A percentile compares a stretch with the other conserved stretches of the same genome.
Conservation (phyloP, 768 basidiomycete species). For the Neoboletus subvelutipes region DNA sequence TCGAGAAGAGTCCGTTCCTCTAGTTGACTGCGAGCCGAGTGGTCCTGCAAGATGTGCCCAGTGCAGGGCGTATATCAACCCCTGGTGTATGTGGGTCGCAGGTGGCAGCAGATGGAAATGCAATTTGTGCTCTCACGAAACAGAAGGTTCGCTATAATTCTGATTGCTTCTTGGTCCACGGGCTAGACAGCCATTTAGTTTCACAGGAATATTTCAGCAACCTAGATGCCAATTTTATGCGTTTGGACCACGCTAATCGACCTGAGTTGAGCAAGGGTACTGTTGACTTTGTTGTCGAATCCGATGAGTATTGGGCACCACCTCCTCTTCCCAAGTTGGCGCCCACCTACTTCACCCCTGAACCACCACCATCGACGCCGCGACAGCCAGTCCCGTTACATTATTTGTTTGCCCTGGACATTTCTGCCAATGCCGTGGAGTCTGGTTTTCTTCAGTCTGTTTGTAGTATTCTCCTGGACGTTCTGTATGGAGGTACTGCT, state of each 20-base stretch:
- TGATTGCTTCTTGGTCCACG: conserved; percentile 5
- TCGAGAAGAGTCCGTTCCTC: conserved; percentile 75
- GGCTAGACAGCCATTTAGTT: conserved; percentile 45
- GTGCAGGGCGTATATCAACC: conserved; percentile 91
- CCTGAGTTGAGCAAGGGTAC: conserved; percentile 91
- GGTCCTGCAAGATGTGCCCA: conserved; percentile 84
- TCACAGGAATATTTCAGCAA: conserved; percentile 80
- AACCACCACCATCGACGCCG: conserved; percentile 44
- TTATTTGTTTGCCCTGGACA: conserved; percentile 86
- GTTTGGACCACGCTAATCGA: conserved; percentile 77
- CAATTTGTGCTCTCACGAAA: conserved; percentile 83
- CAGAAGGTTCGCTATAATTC: conserved; percentile 61
- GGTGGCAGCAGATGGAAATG: conserved; percentile 89
- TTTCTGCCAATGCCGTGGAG: conserved; percentile 63
- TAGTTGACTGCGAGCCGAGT: conserved; percentile 64
- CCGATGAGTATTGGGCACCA: conserved; percentile 80
- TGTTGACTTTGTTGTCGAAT: conserved; percentile 80
- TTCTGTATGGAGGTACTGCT: conserved; percentile 59
- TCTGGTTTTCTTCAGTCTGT: conserved; percentile 70
- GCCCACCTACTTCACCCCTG: conserved; percentile 52
- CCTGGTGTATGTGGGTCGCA: conserved; percentile 84
- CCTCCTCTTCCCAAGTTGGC: conserved; percentile 56
- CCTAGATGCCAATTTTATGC: conserved; percentile 71
- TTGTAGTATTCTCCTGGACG: conserved; percentile 58
- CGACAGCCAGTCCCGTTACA: conserved; percentile 65